A percentile compares a stretch with the other conserved stretches of the same genome.
These are phyloP conservation scores for Marasmius tenuissimus DNA, from an alignment of 1,284 basidiomycete genomes.

Conservation along the genomic window DNA sequence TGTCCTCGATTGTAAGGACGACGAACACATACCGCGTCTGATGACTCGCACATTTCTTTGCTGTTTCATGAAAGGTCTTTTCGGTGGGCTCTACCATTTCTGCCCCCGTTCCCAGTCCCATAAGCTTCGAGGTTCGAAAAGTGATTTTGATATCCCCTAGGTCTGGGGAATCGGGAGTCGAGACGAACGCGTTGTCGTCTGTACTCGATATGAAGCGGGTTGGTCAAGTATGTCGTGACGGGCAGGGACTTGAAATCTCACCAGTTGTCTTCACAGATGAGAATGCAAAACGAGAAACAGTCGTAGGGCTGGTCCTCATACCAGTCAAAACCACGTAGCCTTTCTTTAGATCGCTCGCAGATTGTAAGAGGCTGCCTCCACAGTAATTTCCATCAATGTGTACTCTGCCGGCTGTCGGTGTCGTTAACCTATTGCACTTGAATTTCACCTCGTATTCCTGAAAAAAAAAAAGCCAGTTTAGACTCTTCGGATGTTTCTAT, in stretches of 20 bases:
- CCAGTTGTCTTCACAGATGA: background rate
- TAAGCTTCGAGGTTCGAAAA: background rate
- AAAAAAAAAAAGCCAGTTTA: background rate
- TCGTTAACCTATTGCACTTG: background rate
- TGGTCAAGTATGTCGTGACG: background rate
- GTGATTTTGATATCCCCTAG: background rate
- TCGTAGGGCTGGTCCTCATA: background rate
- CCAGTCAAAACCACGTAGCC: no score
- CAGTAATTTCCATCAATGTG: background rate
- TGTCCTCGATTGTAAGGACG: no score
- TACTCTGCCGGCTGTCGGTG: background rate
- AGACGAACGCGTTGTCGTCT: background rate
- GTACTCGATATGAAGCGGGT: background rate
- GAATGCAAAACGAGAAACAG: background rate
- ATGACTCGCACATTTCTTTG: background rate
- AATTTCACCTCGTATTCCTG: background rate
- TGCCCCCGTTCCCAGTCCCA: background rate
- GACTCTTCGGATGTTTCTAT: background rate
- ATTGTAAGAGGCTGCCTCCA: no score
- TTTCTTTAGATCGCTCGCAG: no score
- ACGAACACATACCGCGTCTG: background rate
- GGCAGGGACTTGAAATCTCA: background rate
- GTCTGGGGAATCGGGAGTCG: background rate
- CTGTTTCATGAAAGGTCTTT: background rate
- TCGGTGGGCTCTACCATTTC: background rate